Conservation (phyloP, 163 green algal genomes). For the Prototheca cutis region DNA sequence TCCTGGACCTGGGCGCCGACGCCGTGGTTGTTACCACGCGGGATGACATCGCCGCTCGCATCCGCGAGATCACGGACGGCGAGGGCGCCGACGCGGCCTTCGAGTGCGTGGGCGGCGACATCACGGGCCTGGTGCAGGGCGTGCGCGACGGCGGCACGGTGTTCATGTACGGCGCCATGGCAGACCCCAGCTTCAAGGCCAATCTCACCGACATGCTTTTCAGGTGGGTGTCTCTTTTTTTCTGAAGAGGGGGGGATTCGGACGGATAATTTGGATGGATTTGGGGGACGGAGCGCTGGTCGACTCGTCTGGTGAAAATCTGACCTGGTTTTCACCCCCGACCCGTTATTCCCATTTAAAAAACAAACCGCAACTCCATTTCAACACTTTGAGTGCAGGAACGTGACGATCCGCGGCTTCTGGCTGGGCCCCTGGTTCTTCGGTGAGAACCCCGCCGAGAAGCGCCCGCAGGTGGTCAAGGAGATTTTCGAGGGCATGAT, state of each 20-base stretch:
- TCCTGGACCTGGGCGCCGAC: conserved; percentile 22
- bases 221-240: conserved; percentile 1
- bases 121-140: conserved; percentile 10
- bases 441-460: background rate
- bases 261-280: background rate
- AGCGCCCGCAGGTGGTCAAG: background rate
- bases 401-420: conserved; percentile 10
- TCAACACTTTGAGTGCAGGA: no score
- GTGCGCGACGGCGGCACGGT: conserved; percentile 15
- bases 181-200: background rate
- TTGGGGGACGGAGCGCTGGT: no score
- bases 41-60: conserved; percentile 12
- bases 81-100: conserved; percentile 23
- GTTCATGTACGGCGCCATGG: conserved; percentile 29
- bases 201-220: conserved; percentile 10
- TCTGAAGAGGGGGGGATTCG: background rate
- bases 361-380: no score
- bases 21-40: conserved; percentile 26
- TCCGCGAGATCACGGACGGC: conserved; percentile 32
- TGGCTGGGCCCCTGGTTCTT: conserved; percentile 11
- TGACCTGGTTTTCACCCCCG: no score
- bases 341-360: no score
- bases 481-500: conserved; percentile 11
- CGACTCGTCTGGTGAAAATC: no score
- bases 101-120: conserved; percentile 27